Evolutionary conservation across 345 rosid genomes (phyloP), one percentile per base, ranked within the genome.

Genomic region (Chamaenerion angustifolium): DNA sequence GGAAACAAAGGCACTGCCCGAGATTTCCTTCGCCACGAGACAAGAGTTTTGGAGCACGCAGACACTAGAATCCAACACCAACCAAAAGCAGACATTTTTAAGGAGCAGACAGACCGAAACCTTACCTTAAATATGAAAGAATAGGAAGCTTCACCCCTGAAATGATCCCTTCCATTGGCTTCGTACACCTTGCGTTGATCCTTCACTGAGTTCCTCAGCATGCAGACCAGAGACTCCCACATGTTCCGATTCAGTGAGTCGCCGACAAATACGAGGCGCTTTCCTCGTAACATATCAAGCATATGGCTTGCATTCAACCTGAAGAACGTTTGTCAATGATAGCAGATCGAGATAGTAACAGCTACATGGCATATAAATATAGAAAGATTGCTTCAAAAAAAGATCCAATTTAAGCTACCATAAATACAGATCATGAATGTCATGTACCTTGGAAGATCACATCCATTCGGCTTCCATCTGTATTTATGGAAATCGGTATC

Each of bases 151-250:
- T 87, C 98, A 52, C 88, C 88, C 6, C 89, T 76, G 31, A 92
- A 92, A 23, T 71, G 74, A 10, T 62, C 55, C 52, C 90, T 74
- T 35, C 98, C 98, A 63, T 72, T 65, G 43, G 76, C 95, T 57
- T 87, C 98, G 54, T 55, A 84, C 60, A 92, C 93, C 47, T 77
- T 80, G 46, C 60, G 77, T 14, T 68, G 67, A 64, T 82, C 78
- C 62, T 76, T 78, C 21, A 71, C 95, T 3, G 90, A 52, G 21
- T 63, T 64, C 70, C 59, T 85, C n/a, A 92, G 76, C 43, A 87
- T 80, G 57, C 98, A 92, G 57, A 92, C 82, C 61, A 87, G 65
- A 49, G 98, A 87, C 61, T 92, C 96, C 98, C 96, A 92, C 98
- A 92, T 92, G 57, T 92, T 92, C 64, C 96, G 74, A 54, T 92